Conservation (phyloP, 306 rosid species). For the Rosa lucieae region DNA sequence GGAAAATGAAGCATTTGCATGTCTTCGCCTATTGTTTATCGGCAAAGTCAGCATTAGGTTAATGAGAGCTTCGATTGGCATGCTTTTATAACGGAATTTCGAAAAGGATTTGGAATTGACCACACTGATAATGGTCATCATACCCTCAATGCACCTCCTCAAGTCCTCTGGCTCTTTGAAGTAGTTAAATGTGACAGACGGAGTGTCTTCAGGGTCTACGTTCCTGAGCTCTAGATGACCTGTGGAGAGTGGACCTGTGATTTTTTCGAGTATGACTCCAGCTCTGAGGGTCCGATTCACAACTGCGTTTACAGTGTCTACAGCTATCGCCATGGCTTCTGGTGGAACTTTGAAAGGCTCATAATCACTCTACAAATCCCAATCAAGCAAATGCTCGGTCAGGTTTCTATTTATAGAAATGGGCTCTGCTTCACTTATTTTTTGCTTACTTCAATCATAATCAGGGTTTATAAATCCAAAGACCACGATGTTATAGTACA, state of each 20-base stretch:
- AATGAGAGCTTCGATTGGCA: slow-evolving; percentile 36
- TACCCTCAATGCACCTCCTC: slow-evolving; percentile 58
- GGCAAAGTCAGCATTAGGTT: slow-evolving; percentile 44
- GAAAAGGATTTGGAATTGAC: slow-evolving; percentile 61
- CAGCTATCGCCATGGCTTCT: slow-evolving; percentile 23
- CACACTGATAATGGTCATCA: slow-evolving; percentile 56
- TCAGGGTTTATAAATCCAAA: not conserved
- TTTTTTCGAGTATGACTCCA: slow-evolving; percentile 62
- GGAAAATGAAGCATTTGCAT: slow-evolving; percentile 41
- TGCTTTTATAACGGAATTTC: slow-evolving; percentile 37
- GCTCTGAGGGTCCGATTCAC: slow-evolving; percentile 43
- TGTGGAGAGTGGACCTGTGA: slow-evolving; percentile 58
- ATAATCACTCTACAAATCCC: slow-evolving; percentile 39
- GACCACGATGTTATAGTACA: not conserved
- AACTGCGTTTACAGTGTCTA: slow-evolving; percentile 26
- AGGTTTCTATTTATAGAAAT: not conserved
- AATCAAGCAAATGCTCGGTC: not conserved
- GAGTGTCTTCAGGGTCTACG: slow-evolving; percentile 56
- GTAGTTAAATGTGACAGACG: slow-evolving; percentile 70
- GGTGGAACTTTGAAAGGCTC: slow-evolving; percentile 25
- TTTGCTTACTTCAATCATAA: not conserved
- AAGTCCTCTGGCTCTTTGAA: slow-evolving; percentile 72
- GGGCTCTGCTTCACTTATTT: not conserved
- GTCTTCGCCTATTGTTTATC: slow-evolving; percentile 58
- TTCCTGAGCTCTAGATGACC: slow-evolving; percentile 57